phyloP scores from a whole-genome alignment of 176 grass and related monocot species.

The Aegilops sharonensis region DNA sequence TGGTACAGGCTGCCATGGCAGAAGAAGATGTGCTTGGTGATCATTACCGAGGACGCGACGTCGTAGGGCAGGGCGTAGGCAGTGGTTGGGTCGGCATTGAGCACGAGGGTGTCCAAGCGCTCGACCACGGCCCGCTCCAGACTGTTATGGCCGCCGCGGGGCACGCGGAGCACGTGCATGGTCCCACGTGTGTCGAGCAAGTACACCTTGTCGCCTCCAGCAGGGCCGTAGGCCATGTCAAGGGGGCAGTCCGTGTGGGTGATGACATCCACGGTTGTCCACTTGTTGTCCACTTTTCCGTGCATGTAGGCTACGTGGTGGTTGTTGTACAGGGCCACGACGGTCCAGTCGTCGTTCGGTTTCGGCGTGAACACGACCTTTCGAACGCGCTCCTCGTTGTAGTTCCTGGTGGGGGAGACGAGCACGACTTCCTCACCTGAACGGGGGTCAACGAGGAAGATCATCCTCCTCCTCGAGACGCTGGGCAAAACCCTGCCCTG shows the following conservation, averaged over 20 bases:
- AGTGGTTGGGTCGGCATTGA: too few relatives aligned
- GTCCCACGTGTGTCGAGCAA: not conserved
- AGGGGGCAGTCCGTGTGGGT: not conserved
- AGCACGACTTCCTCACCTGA: not conserved
- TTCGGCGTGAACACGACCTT: constrained; percentile 25
- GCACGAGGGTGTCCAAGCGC: not conserved
- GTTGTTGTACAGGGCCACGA: not conserved
- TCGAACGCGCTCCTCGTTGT: not conserved
- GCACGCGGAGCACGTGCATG: not conserved
- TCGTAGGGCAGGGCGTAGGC: not conserved
- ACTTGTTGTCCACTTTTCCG: not conserved
- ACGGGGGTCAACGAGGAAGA: not conserved
- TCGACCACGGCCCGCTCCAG: not conserved
- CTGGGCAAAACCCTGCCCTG: rapidly evolving
- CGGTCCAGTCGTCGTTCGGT: not conserved
- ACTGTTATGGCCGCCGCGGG: not conserved
- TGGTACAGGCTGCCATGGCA: not conserved
- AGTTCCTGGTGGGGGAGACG: not conserved
- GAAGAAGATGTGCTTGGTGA: not conserved
- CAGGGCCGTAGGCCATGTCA: constrained; percentile 3
- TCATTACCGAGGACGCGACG: not conserved
- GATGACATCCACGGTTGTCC: not conserved
- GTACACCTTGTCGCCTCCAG: not conserved
- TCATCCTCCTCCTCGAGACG: too few relatives aligned
- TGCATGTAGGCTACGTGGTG: not conserved